A percentile compares a stretch with the other conserved stretches of the same genome.
These are phyloP conservation scores for Papiliotrema fonsecae DNA, from an alignment of 1,284 basidiomycete genomes.

Conservation along the genomic window DNA sequence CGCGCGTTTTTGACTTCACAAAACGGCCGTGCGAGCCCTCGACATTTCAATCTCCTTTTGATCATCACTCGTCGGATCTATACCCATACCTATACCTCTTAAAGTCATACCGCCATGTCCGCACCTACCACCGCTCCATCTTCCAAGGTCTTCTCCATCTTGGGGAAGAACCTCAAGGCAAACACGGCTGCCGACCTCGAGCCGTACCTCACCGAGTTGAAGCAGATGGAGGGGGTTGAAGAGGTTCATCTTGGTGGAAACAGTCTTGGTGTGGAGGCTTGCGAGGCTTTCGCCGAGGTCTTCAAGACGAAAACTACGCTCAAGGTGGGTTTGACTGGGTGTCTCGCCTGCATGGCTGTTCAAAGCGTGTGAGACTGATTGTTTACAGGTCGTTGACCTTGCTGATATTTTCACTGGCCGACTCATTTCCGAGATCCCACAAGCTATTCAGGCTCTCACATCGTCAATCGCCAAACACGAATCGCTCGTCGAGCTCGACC, in stretches of 20 bases:
- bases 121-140: conserved; percentile 6
- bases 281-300: conserved; percentile 75
- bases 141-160: conserved; percentile 54
- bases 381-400: conserved; percentile 77
- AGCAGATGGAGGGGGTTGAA: conserved; percentile 60
- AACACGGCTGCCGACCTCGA: conserved; percentile 73
- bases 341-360: not conserved
- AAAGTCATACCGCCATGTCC: conserved; percentile 1
- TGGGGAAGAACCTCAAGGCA: conserved; percentile 76
- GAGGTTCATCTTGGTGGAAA: conserved; percentile 94
- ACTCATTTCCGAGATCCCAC: conserved; percentile 91
- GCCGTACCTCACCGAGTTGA: conserved; percentile 66
- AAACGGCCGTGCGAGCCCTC: not conserved
- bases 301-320: conserved; percentile 65
- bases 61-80: not conserved
- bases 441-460: conserved; percentile 81
- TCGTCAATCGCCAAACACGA: conserved; percentile 75
- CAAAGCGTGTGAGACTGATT: not conserved
- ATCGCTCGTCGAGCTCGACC: conserved; percentile 78
- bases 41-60: not conserved
- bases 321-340: conserved; percentile 55
- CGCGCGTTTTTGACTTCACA: not conserved
- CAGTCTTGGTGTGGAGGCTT: conserved; percentile 91
- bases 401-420: conserved; percentile 98
- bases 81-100: not conserved